A percentile compares a stretch with the other conserved stretches of the same genome.
phyloP scores from a whole-genome alignment of 2,329 filamentous ascomycete species.

The Diaporthe destruens region DNA sequence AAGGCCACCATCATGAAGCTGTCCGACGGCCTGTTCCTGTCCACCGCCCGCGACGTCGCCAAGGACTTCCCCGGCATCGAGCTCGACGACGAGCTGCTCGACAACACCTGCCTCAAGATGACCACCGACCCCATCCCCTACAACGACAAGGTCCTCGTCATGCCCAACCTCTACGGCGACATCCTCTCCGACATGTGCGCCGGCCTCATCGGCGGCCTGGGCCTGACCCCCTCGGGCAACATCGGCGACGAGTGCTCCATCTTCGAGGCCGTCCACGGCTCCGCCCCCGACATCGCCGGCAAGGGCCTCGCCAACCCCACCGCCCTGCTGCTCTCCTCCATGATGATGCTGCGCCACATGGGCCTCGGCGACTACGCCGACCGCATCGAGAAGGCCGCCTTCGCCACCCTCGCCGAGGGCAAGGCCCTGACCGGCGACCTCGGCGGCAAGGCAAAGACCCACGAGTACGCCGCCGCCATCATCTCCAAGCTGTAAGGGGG shows the following conservation, averaged over 20 bases:
- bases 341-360: slow-evolving; percentile 99
- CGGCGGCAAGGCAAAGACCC: slow-evolving; percentile 94
- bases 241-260: slow-evolving; percentile 99
- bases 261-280: slow-evolving; percentile 99
- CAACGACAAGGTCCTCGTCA: slow-evolving; percentile 99
- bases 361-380: slow-evolving; percentile 84
- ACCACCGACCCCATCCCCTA: slow-evolving; percentile 95
- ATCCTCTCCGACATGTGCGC: slow-evolving; percentile 99
- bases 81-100: slow-evolving; percentile 97
- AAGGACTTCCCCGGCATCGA: slow-evolving; percentile 97
- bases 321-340: slow-evolving; percentile 91
- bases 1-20: slow-evolving; percentile 99
- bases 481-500: slow-evolving; percentile 73
- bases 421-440: slow-evolving; percentile 96
- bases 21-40: slow-evolving; percentile 98
- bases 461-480: slow-evolving; percentile 93
- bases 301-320: slow-evolving; percentile 98
- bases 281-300: slow-evolving; percentile 95
- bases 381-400: slow-evolving; percentile 94
- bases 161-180: slow-evolving; percentile 99
- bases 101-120: slow-evolving; percentile 99
- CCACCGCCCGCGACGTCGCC: slow-evolving; percentile 84
- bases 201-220: slow-evolving; percentile 96
- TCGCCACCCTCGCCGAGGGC: slow-evolving; percentile 94
- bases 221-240: slow-evolving; percentile 97